Percentiles rank a stretch among this genome's conserved stretches.
Evolutionary conservation across 139 green algal species (phyloP).

Genomic region (Chlamydomonas sp.): DNA sequence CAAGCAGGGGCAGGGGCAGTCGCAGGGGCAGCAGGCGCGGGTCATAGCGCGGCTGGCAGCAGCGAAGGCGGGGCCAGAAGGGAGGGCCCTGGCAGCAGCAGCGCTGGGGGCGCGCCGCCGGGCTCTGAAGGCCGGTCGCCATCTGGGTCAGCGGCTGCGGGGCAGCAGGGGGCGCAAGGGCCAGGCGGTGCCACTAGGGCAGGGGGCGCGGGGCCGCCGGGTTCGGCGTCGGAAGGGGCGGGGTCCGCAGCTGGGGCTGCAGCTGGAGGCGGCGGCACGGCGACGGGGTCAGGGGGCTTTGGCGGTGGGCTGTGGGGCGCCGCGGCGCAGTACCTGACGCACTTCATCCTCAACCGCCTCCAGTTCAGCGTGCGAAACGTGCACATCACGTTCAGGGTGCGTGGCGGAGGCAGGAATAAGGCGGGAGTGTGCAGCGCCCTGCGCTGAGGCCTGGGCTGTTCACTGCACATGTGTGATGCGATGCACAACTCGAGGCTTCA

Average conservation of each 20-base stretch:
- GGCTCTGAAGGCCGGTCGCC: too few relatives aligned
- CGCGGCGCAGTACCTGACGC: constrained; percentile 63
- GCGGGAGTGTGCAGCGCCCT: neutral
- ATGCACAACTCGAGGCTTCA: too few relatives aligned
- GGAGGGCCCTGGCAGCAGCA: too few relatives aligned
- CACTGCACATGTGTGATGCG: too few relatives aligned
- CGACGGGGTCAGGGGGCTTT: constrained; percentile 1
- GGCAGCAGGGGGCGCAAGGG: neutral
- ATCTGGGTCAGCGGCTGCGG: too few relatives aligned
- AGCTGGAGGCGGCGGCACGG: neutral
- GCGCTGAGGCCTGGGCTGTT: neutral
- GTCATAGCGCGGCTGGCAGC: neutral
- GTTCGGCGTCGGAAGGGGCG: neutral
- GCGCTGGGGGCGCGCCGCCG: too few relatives aligned
- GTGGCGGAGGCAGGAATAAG: neutral
- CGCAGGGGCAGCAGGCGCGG: neutral
- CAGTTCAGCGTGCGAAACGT: constrained; percentile 78
- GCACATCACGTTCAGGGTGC: constrained; percentile 74
- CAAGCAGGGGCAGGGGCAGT: neutral
- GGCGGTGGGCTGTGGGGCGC: constrained; percentile 45
- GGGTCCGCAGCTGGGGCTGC: constrained; percentile 12
- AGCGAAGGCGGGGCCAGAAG: neutral
- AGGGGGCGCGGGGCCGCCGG: neutral
- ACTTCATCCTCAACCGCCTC: constrained; percentile 75
- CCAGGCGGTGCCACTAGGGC: neutral